phyloP scores from a whole-genome alignment of 495 filamentous ascomycete genomes.

The Talaromyces adpressus region DNA sequence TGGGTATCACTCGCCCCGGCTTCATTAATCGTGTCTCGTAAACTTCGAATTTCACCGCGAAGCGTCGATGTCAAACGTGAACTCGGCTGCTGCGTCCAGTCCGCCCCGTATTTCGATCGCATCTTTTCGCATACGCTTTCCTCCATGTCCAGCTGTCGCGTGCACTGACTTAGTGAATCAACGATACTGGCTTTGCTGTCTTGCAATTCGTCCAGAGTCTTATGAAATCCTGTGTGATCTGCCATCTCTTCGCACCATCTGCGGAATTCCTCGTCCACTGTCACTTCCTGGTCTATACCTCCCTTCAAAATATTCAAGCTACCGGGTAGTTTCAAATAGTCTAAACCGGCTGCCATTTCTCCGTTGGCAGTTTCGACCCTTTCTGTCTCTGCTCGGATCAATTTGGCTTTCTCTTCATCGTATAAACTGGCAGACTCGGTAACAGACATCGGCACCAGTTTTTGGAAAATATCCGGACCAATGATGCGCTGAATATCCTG shows the following conservation, averaged over 20 bases:
- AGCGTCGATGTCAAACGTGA: slow-evolving; percentile 81
- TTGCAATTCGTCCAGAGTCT: slow-evolving; percentile 70
- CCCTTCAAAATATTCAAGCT: slow-evolving; percentile 89
- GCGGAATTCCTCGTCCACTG: slow-evolving; percentile 84
- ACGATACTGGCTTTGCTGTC: slow-evolving; percentile 69
- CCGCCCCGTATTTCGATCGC: slow-evolving; percentile 91
- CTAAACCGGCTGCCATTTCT: slow-evolving; percentile 91
- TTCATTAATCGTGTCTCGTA: slow-evolving; percentile 81
- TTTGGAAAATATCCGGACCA: slow-evolving; percentile 93
- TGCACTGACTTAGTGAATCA: slow-evolving; percentile 64
- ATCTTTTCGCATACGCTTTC: slow-evolving; percentile 99
- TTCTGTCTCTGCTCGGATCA: slow-evolving; percentile 89
- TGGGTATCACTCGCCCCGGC: slow-evolving; percentile 83
- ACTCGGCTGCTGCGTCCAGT: slow-evolving; percentile 97
- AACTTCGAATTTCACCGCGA: slow-evolving; percentile 76
- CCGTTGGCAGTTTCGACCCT: slow-evolving; percentile 83
- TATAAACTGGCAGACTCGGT: slow-evolving; percentile 96
- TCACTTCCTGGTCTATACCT: slow-evolving; percentile 82
- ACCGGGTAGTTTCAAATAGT: slow-evolving; percentile 84
- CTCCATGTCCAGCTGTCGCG: slow-evolving; percentile 87
- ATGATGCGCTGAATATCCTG: slow-evolving; percentile 97
- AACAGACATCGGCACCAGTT: slow-evolving; percentile 92
- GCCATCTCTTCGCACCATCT: slow-evolving; percentile 90
- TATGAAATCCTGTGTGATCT: slow-evolving; percentile 67
- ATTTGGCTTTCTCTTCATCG: slow-evolving; percentile 96